Evolutionary conservation across 495 filamentous ascomycete species (phyloP).

Genomic region (Aspergillus nanangensis): DNA sequence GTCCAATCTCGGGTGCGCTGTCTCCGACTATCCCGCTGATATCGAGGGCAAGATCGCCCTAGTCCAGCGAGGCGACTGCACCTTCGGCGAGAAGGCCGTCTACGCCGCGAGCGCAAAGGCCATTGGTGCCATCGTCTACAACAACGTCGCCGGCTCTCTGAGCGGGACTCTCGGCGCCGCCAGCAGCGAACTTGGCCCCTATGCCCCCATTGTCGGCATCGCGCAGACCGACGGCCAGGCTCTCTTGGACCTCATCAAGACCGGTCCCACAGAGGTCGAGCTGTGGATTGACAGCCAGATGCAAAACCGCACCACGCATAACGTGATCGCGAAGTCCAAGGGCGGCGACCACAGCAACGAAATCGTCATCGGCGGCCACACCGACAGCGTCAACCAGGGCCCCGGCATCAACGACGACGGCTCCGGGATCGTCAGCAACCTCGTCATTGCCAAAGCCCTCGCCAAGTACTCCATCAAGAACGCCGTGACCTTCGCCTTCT

Average conservation of each 20-base stretch:
- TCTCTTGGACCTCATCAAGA: constrained; percentile 35
- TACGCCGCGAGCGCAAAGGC: constrained; percentile 59
- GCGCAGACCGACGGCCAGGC: constrained; percentile 45
- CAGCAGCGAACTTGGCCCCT: constrained; percentile 39
- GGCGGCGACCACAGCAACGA: constrained; percentile 60
- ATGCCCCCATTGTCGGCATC: constrained; percentile 52
- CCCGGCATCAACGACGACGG: constrained; percentile 70
- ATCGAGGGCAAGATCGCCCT: constrained; percentile 57
- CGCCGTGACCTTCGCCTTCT: constrained; percentile 66
- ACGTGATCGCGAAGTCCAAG: constrained; percentile 67
- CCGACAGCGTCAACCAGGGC: constrained; percentile 60
- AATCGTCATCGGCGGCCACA: constrained; percentile 60
- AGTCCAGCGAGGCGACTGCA: constrained; percentile 56
- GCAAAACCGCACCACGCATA: constrained; percentile 50
- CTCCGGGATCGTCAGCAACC: constrained; percentile 58
- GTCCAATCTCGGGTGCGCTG: constrained; percentile 51
- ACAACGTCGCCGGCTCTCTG: constrained; percentile 53
- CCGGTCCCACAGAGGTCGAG: constrained; percentile 25
- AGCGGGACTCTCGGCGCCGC: constrained; percentile 51
- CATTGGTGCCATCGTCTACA: constrained; percentile 57
- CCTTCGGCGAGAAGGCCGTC: constrained; percentile 56
- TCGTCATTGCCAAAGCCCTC: constrained; percentile 59
- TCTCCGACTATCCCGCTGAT: constrained; percentile 50
- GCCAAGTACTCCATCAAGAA: constrained; percentile 57
- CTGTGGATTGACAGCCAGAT: constrained; percentile 32